phyloP scores from a whole-genome alignment of 2,329 filamentous ascomycete genomes.

The Lizonia empirigonia region DNA sequence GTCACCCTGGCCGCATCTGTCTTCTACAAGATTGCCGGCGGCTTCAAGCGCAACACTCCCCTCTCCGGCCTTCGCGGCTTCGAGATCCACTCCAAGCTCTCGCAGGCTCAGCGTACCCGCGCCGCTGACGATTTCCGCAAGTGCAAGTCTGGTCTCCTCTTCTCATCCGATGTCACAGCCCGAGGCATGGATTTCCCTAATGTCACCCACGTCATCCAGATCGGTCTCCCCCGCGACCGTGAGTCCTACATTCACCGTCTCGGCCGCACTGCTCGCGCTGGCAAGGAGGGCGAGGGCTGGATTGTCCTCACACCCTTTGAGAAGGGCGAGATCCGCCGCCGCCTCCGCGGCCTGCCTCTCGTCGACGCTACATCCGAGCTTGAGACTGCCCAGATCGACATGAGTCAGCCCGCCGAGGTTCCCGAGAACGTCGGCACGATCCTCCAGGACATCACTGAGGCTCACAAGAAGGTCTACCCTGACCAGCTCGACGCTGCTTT shows the following conservation, averaged over 20 bases:
- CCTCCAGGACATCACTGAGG: slow-evolving; percentile 53
- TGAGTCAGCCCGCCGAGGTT: slow-evolving; percentile 50
- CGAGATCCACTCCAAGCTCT: slow-evolving; percentile 80
- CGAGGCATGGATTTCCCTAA: slow-evolving; percentile 61
- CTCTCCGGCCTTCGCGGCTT: slow-evolving; percentile 50
- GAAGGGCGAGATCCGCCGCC: slow-evolving; percentile 52
- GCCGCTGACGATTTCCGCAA: slow-evolving; percentile 74
- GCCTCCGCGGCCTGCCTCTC: slow-evolving; percentile 66
- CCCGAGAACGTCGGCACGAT: slow-evolving; percentile 51
- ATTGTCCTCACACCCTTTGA: slow-evolving; percentile 66
- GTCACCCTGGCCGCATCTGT: slow-evolving; percentile 68
- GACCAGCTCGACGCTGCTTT: slow-evolving; percentile 59
- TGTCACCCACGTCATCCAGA: slow-evolving; percentile 59
- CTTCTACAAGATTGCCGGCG: slow-evolving; percentile 58
- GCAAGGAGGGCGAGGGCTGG: slow-evolving; percentile 74
- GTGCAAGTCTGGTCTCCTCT: slow-evolving; percentile 60
- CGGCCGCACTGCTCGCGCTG: slow-evolving; percentile 65
- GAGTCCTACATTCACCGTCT: slow-evolving; percentile 60
- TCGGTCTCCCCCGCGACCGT: slow-evolving; percentile 53
- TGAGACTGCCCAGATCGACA: slow-evolving; percentile 56
- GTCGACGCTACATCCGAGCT: slow-evolving; percentile 58
- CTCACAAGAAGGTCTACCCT: slow-evolving; percentile 52
- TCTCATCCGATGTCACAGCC: slow-evolving; percentile 59
- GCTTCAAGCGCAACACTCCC: slow-evolving; percentile 39
- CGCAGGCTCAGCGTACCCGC: slow-evolving; percentile 70